Conservation (phyloP, 805 yeast species). For the Debaryomyces prosopidis region DNA sequence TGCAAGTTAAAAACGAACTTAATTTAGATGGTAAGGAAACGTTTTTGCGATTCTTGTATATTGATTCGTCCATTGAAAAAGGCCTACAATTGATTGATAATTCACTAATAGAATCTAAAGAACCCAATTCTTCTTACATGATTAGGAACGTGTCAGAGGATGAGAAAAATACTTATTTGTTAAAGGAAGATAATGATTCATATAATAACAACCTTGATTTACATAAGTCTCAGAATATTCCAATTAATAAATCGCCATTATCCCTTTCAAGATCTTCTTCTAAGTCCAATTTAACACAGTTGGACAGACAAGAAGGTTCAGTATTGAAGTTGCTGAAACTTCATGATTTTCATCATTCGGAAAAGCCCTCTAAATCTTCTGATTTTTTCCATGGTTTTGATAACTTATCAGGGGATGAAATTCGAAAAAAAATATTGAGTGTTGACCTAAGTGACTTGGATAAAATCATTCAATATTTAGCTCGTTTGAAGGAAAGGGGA, state of each 20-base stretch:
- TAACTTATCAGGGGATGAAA: constrained; percentile 37
- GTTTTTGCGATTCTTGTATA: constrained; percentile 62
- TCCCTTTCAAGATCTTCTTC: constrained; percentile 26
- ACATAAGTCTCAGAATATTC: background rate
- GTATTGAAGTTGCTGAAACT: constrained; percentile 36
- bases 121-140: constrained; percentile 4
- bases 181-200: background rate
- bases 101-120: constrained; percentile 22
- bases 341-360: constrained; percentile 17
- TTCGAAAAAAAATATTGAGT: constrained; percentile 31
- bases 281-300: constrained; percentile 30
- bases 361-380: constrained; percentile 2
- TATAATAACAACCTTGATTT: background rate
- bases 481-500: constrained; percentile 31
- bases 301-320: constrained; percentile 45
- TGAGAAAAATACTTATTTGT: constrained; percentile 16
- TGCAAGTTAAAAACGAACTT: constrained; percentile 56
- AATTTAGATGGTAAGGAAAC: constrained; percentile 74
- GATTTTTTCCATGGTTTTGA: constrained; percentile 6
- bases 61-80: constrained; percentile 69
- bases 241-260: constrained; percentile 11
- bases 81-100: constrained; percentile 45
- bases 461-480: constrained; percentile 31
- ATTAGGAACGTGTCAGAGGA: constrained; percentile 20
- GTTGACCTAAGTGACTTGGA: constrained; percentile 36